Evolutionary conservation across 2,329 filamentous ascomycete genomes (phyloP).

Genomic region (Fusarium falciforme): DNA sequence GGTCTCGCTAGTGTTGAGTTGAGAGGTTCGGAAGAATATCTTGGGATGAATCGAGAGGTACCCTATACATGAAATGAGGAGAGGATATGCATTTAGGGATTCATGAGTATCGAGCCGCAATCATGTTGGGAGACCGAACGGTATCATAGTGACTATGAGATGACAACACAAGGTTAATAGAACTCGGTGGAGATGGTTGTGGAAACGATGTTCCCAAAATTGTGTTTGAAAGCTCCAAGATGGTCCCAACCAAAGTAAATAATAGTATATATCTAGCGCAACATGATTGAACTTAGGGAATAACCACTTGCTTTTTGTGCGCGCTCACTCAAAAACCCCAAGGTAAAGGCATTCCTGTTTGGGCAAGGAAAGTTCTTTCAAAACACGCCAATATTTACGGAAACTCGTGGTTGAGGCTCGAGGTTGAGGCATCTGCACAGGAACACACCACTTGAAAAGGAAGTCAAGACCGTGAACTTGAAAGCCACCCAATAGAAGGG

Average conservation of each 20-base stretch:
- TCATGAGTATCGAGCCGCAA: not conserved
- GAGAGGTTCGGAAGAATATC: not conserved
- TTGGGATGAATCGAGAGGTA: not conserved
- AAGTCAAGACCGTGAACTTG: not conserved
- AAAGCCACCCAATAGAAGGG: not conserved
- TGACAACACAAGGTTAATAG: not conserved
- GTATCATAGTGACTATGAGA: not conserved
- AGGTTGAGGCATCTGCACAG: not conserved
- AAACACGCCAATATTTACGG: not conserved
- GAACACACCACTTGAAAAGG: not conserved
- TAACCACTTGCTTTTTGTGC: not conserved
- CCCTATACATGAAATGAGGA: not conserved
- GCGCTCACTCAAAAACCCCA: accelerated
- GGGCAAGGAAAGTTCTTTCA: not conserved
- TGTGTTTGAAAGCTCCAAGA: not conserved
- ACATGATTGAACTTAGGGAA: not conserved
- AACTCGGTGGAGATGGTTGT: not conserved
- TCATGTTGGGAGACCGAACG: not conserved
- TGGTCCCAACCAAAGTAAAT: not conserved
- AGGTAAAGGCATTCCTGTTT: not conserved
- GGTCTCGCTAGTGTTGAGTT: too few relatives aligned
- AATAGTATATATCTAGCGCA: accelerated
- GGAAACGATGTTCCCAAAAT: not conserved
- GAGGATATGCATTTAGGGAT: not conserved
- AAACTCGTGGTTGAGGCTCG: not conserved